Base-by-base conservation (phyloP, 2,329 filamentous ascomycete genomes). In the Colletotrichum spaethianum region DNA sequence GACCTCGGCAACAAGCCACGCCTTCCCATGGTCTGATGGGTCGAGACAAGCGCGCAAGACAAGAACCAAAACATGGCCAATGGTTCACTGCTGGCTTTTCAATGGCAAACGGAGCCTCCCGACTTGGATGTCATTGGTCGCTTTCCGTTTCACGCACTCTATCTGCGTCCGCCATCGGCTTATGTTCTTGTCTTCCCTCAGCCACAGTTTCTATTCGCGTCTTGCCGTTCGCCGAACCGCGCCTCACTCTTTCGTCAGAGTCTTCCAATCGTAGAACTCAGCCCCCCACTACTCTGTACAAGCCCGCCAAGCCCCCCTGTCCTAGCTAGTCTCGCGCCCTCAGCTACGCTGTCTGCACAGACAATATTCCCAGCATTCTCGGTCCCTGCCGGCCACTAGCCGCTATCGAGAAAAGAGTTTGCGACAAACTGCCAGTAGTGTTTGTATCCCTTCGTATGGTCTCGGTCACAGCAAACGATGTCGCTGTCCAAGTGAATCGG, bases 161-260 rank as follows among this genome's bases (percentile, higher is more conserved):
- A 46, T 42, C 31, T 20, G 57, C 20, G 46, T 63, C 44, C 31
- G 60, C 46, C 60, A 40, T 40, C 36, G 36, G 42, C 48, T 36
- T 63, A 31, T 36, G 53, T 55, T 18, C 62, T 59, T 46, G 44
- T 63, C 36, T 38, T 23, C 38, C 53, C 44, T 70, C 66, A 56
- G 70, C 65, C 70, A 70, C 59, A 64, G 23, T 60, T 63, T 55
- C 65, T 63, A 70, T 72, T 48, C 59, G 16, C 56, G 57, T 60
- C 66, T 69, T 56, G 40, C 20, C 20, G 9, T 33, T 63, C 42
- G 28, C 33, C n/a, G n/a, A n/a, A n/a, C n/a, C 44, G 63, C 68
- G 68, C 68, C 56, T 60, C 68, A 52, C 31, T 63, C 56, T 28
- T 33, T 68, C 31, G 46, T 63, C 63, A 62, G 55, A 44, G 26